Base-by-base conservation (phyloP, 352 stramenopile genomes). In the Lagenidium sp. region DNA sequence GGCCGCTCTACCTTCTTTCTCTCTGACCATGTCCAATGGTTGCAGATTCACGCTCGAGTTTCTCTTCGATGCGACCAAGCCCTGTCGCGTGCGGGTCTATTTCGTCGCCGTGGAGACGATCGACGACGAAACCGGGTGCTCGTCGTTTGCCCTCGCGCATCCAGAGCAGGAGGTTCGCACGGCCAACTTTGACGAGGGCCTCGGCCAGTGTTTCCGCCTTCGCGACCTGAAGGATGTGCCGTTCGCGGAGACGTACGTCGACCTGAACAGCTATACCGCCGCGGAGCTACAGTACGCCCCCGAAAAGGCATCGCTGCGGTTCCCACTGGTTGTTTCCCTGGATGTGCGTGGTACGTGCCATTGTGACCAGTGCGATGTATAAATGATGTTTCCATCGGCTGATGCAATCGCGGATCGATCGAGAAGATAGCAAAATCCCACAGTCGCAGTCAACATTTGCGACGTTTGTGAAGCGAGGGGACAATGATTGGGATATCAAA, bases 381-480 rank as follows among this genome's bases (percentile, higher is more conserved):
- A 24, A 18, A 11, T 22, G 8, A 12, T 40, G 32, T 36, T 19
- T 31, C 18, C 41, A 48, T 16, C 3, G 29, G 21, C 3, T 19
- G n/a, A 30, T 6, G n/a, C 2, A 2, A 7, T 24, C 16, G 44
- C 29, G 47, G 44, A 50, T 35, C 26, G 51, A 6, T 53, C 45
- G 16, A 20, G 45, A 4, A 36, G 55, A 15, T 13, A 55, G 30
- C 13, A 60, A 65, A 45, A 53, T 44, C 28, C 63, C 72, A 15
- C 77, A 93, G 41, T 89, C 79, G 19, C 79, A 93, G 40, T 63
- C 80, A 18, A 93, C 77, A 6, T 93, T 93, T 41, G 75, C 66
- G 40, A 85, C 72, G 19, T 86, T 93, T 41, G 43, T 60, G 8
- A 71, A 68, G 53, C 67, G 67, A 50, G 45, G 55, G 19, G 63